Conservation (phyloP, 2,329 filamentous ascomycete species). For the Penicillium sp. region DNA sequence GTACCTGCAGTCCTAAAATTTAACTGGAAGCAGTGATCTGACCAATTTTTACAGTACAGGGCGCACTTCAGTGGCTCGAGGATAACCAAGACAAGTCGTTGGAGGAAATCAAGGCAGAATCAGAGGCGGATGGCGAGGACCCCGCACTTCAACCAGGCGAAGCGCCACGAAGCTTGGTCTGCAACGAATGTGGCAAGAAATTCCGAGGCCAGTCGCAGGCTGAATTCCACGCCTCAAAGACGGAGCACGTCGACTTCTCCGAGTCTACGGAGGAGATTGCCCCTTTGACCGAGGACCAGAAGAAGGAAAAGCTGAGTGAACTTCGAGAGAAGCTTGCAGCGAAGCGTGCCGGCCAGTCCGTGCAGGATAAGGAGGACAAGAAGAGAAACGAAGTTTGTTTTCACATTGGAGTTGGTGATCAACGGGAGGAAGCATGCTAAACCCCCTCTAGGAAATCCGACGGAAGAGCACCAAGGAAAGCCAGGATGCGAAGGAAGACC, state of each 20-base stretch:
- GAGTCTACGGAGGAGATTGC: constrained; percentile 93
- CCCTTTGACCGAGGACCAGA: constrained; percentile 88
- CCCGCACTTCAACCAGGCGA: constrained; percentile 70
- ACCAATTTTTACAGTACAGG: constrained; percentile 64
- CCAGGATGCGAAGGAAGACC: constrained; percentile 86
- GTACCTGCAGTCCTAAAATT: constrained; percentile 34
- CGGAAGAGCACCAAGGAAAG: constrained; percentile 86
- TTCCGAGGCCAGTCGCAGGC: constrained; percentile 81
- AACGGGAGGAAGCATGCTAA: background rate
- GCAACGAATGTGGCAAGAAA: constrained; percentile 92
- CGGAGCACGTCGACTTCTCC: constrained; percentile 86
- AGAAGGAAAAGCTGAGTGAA: constrained; percentile 75
- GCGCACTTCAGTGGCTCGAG: constrained; percentile 92
- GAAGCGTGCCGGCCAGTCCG: constrained; percentile 69
- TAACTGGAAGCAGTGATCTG: constrained; percentile 2
- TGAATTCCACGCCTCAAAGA: constrained; percentile 88
- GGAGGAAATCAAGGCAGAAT: constrained; percentile 71
- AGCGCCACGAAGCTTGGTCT: constrained; percentile 78
- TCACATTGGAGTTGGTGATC: background rate
- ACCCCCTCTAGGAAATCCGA: constrained; percentile 59
- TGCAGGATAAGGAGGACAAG: constrained; percentile 76
- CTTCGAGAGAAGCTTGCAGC: constrained; percentile 70
- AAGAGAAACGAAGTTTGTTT: constrained; percentile 77
- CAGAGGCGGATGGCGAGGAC: constrained; percentile 57
- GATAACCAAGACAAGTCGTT: constrained; percentile 84